Conservation (phyloP, 768 basidiomycete species). For the Leucocoprinus sp. region DNA sequence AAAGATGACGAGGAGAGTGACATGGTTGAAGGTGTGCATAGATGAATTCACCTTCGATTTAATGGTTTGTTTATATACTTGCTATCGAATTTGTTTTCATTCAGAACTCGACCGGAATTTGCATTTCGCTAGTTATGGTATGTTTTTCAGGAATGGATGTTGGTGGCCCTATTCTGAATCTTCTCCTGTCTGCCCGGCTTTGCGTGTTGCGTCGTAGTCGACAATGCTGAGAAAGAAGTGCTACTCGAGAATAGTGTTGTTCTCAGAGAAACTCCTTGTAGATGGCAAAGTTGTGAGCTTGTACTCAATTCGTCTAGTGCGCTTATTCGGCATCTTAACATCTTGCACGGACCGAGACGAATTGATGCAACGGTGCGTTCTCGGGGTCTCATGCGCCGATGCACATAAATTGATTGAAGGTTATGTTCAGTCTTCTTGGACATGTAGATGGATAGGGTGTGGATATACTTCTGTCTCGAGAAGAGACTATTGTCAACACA, state of each 20-base stretch:
- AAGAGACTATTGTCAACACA: constrained; percentile 35
- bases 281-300: constrained; percentile 50
- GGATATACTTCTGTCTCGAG: constrained; percentile 29
- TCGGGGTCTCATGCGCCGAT: constrained; percentile 3
- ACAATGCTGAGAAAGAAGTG: constrained; percentile 35
- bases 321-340: constrained; percentile 41
- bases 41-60: constrained; percentile 8
- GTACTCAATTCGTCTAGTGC: constrained; percentile 45
- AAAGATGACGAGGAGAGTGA: constrained; percentile 2
- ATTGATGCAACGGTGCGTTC: constrained; percentile 14
- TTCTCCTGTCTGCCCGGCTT: constrained; percentile 5
- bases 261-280: constrained; percentile 36
- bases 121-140: constrained; percentile 8
- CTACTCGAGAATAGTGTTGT: constrained; percentile 13
- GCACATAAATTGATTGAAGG: constrained; percentile 4
- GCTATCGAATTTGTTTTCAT: not conserved
- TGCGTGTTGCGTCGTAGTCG: constrained; percentile 23
- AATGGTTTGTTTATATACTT: constrained; percentile 1
- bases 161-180: not conserved
- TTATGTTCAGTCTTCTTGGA: constrained; percentile 25
- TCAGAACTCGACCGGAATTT: not conserved
- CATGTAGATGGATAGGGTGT: constrained; percentile 54
- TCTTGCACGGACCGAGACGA: constrained; percentile 23
- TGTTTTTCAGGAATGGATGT: not conserved
- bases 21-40: constrained; percentile 11